Percentiles rank a stretch among this genome's conserved stretches.
Conservation (phyloP, 345 rosid species). For the Odontarrhena argentea region DNA sequence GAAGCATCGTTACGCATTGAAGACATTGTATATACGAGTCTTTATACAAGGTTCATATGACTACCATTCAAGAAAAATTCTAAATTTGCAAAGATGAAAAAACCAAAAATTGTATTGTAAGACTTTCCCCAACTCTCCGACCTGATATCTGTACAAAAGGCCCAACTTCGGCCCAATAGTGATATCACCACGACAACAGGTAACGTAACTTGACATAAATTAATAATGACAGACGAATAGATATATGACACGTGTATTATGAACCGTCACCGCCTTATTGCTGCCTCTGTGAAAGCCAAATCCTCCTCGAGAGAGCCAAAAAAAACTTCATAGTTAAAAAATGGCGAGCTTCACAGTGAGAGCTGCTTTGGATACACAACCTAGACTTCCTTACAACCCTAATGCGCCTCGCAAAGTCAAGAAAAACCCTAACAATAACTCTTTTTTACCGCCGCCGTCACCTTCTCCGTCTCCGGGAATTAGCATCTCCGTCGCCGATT, state of each 20-base stretch:
- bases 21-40: not conserved
- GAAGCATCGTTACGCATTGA: too few relatives aligned
- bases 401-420: slow-evolving; percentile 73
- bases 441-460: slow-evolving; percentile 33
- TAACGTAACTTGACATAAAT: not conserved
- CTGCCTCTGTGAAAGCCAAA: not conserved
- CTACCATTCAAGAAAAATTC: not conserved
- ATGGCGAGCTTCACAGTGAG: slow-evolving; percentile 43
- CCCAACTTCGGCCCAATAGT: slow-evolving; percentile 12
- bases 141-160: not conserved
- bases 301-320: too few relatives aligned
- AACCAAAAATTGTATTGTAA: not conserved
- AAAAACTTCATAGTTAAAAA: too few relatives aligned
- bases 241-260: slow-evolving; percentile 1
- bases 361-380: slow-evolving; percentile 77
- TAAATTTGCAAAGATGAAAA: not conserved
- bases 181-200: not conserved
- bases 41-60: not conserved
- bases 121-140: not conserved
- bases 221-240: slow-evolving; percentile 11
- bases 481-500: slow-evolving; percentile 53
- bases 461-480: slow-evolving; percentile 42
- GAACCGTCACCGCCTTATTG: slow-evolving; percentile 35
- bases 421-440: slow-evolving; percentile 35
- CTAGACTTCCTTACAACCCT: slow-evolving; percentile 70